Evolutionary conservation across 2,329 filamentous ascomycete species (phyloP).

Genomic region (Colletotrichum limetticola): DNA sequence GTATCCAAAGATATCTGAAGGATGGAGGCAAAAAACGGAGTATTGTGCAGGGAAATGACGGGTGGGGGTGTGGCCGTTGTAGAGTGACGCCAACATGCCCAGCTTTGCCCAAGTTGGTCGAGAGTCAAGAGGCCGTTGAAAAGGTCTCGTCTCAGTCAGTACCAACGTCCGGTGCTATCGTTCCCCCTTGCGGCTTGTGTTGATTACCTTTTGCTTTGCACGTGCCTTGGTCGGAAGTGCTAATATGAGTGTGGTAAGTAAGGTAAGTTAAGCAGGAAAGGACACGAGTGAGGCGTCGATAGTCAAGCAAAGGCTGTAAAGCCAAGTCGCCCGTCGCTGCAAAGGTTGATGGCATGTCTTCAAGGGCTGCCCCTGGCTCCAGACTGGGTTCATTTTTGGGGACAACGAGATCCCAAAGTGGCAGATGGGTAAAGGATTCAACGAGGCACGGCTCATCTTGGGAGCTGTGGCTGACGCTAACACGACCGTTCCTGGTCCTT

Average conservation of each 20-base stretch:
- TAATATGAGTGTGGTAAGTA: neutral
- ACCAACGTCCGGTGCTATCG: neutral
- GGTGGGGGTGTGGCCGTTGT: neutral
- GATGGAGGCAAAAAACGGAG: constrained; percentile 1
- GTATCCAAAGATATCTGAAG: neutral
- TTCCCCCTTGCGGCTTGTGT: neutral
- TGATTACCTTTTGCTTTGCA: too few relatives aligned
- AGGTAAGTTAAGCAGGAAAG: neutral
- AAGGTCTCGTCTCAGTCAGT: neutral
- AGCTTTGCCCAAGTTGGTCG: neutral
- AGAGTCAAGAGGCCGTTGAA: constrained; percentile 10
- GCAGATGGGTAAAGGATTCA: neutral
- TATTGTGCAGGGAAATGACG: constrained; percentile 8
- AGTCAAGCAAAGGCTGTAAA: neutral
- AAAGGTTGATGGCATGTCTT: neutral
- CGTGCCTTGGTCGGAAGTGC: too few relatives aligned
- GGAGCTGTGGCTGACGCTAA: constrained; percentile 14
- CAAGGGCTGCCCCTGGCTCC: constrained; percentile 17
- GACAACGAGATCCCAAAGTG: constrained; percentile 7
- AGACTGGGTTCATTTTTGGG: constrained; percentile 15
- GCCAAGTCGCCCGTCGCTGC: neutral
- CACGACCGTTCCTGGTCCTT: constrained; percentile 11
- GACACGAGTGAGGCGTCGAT: neutral
- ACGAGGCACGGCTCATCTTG: constrained; percentile 10
- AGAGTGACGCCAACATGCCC: neutral